Base-by-base conservation (phyloP, 306 rosid genomes). In the Gastrolobium villosum region DNA sequence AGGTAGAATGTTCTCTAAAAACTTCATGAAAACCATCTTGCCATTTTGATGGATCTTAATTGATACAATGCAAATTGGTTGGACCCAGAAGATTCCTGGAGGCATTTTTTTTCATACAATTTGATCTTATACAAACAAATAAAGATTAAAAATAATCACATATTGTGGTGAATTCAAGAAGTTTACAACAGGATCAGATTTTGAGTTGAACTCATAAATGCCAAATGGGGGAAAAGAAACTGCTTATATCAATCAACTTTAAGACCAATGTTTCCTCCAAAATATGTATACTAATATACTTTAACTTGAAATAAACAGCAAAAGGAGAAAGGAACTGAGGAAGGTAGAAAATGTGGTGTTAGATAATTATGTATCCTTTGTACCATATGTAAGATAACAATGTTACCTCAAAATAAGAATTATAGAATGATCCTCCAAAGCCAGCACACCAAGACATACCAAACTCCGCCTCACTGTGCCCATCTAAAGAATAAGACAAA, bases 381-480 rank as follows among this genome's bases (percentile, higher is more conserved):
- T 36, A 73, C 43, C 75, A 11, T 8, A 60, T n/a, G 15, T 60
- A 56, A 39, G 75, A 32, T 63, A 75, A 40, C 20, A 70, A 78
- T 6, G 73, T 11, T 81, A 92, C 99, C 97, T 90, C 84, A 41
- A 95, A 95, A 91, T 95, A 95, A 36, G 97, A 79, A 72, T 83
- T 76, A 84, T 90, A 95, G 82, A 95, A 95, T 32, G 99, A 84
- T 77, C 88, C 96, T 76, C 99, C 99, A 78, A 92, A 95, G 59
- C 96, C 94, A 48, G 99, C 97, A 81, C 99, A 95, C 97, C 97
- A 92, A 5, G 98, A 90, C 98, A 95, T 95, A 72, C 98, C 99
- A 55, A 95, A 95, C 75, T 92, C 97, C 56, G 97, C 99, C 81
- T 95, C 99, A 64, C 50, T 89, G 81, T 95, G 98, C 69, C 99